A percentile compares a stretch with the other conserved stretches of the same genome.
Evolutionary conservation across 1,284 basidiomycete genomes (phyloP).

Genomic region (Exsudoporus floridanus): DNA sequence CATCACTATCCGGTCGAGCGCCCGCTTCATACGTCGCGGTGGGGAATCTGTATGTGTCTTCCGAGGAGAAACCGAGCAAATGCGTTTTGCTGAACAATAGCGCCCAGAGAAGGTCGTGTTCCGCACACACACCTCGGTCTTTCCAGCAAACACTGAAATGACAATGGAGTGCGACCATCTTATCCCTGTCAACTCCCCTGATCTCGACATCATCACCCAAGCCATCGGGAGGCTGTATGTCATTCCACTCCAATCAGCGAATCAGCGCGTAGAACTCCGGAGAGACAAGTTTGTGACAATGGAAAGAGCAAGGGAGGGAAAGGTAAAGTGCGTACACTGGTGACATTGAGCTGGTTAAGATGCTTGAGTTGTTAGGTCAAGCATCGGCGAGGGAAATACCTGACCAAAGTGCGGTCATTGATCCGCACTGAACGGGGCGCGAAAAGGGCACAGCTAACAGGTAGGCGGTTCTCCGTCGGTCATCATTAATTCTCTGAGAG

Average conservation of each 20-base stretch:
- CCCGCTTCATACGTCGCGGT: conserved; percentile 58
- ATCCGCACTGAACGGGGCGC: conserved; percentile 58
- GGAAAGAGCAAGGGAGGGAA: conserved; percentile 58
- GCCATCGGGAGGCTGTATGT: conserved; percentile 85
- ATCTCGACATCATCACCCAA: conserved; percentile 78
- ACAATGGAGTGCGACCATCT: conserved; percentile 53
- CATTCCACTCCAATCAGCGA: conserved; percentile 79
- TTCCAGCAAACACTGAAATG: conserved; percentile 1
- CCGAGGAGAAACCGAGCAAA: conserved; percentile 34
- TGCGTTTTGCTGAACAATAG: conserved; percentile 12
- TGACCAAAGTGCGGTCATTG: conserved; percentile 67
- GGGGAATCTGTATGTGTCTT: conserved; percentile 31
- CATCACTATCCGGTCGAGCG: conserved; percentile 37
- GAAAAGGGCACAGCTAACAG: conserved; percentile 49
- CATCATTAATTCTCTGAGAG: neutral
- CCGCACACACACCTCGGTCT: neutral
- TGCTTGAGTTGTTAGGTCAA: conserved; percentile 70
- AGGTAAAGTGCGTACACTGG: conserved; percentile 37
- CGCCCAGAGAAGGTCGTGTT: conserved; percentile 23
- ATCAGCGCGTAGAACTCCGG: conserved; percentile 84
- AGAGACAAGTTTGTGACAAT: conserved; percentile 62
- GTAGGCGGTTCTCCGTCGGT: conserved; percentile 38
- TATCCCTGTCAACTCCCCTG: conserved; percentile 52
- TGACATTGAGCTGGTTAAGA: conserved; percentile 63
- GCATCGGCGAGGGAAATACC: conserved; percentile 66